Evolutionary conservation across 345 rosid genomes (phyloP).

Genomic region (Pistacia vera): DNA sequence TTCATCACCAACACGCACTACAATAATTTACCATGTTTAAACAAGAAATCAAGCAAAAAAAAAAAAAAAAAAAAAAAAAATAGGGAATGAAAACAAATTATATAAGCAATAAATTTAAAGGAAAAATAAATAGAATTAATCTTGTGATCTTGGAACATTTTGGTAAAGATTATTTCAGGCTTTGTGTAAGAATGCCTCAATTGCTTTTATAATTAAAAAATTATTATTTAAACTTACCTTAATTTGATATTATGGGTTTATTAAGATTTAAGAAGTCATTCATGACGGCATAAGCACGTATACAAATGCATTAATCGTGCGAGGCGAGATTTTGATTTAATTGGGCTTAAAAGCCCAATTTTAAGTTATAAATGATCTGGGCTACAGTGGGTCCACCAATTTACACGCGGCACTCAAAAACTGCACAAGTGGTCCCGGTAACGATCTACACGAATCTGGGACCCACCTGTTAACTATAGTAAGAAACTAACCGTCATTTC

Average conservation of each 20-base stretch:
- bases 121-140: no score
- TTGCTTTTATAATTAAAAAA: no score
- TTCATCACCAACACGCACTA: background rate
- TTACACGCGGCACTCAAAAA: background rate
- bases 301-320: no score
- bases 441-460: background rate
- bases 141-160: no score
- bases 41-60: background rate
- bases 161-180: no score
- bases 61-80: no score
- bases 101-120: no score
- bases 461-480: slow-evolving; percentile 26
- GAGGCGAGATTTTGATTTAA: background rate
- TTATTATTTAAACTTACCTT: no score
- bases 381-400: background rate
- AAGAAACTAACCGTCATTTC: slow-evolving; percentile 11
- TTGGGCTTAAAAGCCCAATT: background rate
- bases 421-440: background rate
- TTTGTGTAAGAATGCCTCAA: no score
- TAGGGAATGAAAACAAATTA: background rate
- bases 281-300: background rate
- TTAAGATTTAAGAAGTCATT: background rate
- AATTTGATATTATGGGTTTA: background rate
- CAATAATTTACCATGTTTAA: background rate
- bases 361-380: background rate